Evolutionary conservation across 371 early-diverging fungal genomes (phyloP).

Genomic region (Thermomucor indicae-seudaticae): DNA sequence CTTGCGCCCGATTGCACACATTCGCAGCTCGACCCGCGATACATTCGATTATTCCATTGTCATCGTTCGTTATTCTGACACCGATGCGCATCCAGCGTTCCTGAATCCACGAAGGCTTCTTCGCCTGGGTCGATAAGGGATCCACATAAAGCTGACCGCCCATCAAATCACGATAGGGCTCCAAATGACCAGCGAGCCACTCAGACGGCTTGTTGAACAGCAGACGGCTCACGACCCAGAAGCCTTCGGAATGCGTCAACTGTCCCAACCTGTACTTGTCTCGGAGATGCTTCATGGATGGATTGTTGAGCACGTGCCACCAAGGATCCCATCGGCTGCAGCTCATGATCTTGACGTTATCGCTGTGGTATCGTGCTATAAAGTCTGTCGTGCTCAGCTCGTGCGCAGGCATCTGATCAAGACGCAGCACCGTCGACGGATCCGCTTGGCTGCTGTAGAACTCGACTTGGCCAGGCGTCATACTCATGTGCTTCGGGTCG

Average conservation of each 20-base stretch:
- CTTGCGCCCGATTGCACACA: conserved; percentile 18
- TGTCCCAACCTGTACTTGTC: conserved; percentile 30
- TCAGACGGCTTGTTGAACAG: conserved; percentile 25
- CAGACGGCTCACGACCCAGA: conserved; percentile 30
- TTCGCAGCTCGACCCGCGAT: conserved; percentile 12
- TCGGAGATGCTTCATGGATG: conserved; percentile 13
- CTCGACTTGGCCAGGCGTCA: conserved; percentile 25
- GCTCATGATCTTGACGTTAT: conserved; percentile 4
- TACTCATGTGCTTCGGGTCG: conserved; percentile 23
- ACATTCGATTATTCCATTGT: conserved; percentile 6
- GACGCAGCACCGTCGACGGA: not conserved
- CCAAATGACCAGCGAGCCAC: conserved; percentile 21
- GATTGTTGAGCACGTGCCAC: conserved; percentile 9
- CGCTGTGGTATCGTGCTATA: not conserved
- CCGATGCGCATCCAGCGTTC: conserved; percentile 34
- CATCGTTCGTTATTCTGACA: conserved; percentile 15
- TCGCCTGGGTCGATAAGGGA: conserved; percentile 4
- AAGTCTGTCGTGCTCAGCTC: conserved; percentile 11
- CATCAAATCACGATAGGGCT: conserved; percentile 28
- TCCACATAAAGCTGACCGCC: conserved; percentile 23
- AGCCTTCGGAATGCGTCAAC: conserved; percentile 28
- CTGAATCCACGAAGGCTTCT: not conserved
- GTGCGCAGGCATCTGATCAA: conserved; percentile 6
- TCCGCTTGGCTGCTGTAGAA: conserved; percentile 20
- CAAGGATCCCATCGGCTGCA: conserved; percentile 7